Conservation (phyloP, 768 basidiomycete species). For the Lactifluus piperatus region DNA sequence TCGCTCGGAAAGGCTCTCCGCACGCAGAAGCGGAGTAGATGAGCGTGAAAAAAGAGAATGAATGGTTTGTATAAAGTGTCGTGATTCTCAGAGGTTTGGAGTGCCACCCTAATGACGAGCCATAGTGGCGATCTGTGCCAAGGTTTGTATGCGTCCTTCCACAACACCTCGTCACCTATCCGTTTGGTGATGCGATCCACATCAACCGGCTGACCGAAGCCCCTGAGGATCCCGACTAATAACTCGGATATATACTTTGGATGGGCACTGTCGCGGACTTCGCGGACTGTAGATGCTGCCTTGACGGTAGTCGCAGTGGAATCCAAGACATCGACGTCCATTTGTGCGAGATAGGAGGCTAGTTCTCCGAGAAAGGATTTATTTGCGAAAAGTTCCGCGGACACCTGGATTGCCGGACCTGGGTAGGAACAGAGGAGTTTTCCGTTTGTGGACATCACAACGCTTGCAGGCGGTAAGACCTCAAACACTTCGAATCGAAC, state of each 20-base stretch:
- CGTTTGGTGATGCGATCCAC: background rate
- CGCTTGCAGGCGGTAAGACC: background rate
- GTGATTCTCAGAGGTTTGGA: background rate
- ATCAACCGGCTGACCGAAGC: background rate
- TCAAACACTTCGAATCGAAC: background rate
- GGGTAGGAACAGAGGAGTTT: background rate
- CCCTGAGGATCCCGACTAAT: background rate
- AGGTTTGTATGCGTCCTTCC: background rate
- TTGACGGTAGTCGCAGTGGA: background rate
- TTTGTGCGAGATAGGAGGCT: background rate
- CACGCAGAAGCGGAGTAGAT: too few relatives aligned
- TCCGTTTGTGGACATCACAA: background rate
- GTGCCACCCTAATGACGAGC: background rate
- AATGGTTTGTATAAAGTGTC: too few relatives aligned
- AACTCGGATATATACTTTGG: background rate
- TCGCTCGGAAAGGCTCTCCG: too few relatives aligned
- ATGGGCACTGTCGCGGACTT: background rate
- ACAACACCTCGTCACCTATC: background rate
- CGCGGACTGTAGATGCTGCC: background rate
- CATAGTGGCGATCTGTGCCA: background rate
- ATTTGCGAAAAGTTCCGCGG: background rate
- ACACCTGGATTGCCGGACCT: background rate
- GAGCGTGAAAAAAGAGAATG: too few relatives aligned
- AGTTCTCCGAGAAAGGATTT: background rate
- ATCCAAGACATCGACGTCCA: too few relatives aligned